Conservation (phyloP, 2,329 filamentous ascomycete species). For the Calonectria multiphialidica region DNA sequence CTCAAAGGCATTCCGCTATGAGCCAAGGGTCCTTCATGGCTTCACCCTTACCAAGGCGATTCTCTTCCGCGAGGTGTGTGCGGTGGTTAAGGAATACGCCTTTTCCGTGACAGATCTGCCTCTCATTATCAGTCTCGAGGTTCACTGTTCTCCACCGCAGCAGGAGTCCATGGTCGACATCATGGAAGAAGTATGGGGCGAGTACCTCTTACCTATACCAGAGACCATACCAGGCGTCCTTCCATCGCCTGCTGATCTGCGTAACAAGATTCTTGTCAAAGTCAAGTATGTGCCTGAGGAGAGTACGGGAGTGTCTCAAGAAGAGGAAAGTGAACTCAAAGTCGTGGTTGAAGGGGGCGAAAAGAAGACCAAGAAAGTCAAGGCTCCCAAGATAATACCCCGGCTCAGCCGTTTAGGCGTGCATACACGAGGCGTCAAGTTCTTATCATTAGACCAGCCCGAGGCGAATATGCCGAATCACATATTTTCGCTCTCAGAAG, state of each 20-base stretch:
- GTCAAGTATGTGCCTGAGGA: conserved; percentile 75
- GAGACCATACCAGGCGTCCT: conserved; percentile 63
- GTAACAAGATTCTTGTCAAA: conserved; percentile 85
- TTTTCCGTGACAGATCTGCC: conserved; percentile 85
- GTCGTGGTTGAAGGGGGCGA: conserved; percentile 28
- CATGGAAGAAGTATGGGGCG: conserved; percentile 86
- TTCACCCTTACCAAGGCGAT: conserved; percentile 95
- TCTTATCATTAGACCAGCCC: conserved; percentile 81
- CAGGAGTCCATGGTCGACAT: conserved; percentile 93
- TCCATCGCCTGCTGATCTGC: conserved; percentile 77
- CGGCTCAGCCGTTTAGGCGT: conserved; percentile 81
- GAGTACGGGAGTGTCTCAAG: conserved; percentile 48
- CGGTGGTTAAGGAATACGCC: conserved; percentile 81
- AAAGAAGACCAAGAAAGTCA: too few relatives aligned
- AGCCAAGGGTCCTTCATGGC: conserved; percentile 86
- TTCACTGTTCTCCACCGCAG: conserved; percentile 84
- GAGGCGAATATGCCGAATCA: conserved; percentile 74
- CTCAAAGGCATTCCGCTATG: conserved; percentile 55
- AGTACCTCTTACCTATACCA: conserved; percentile 72
- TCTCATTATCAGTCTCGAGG: conserved; percentile 93
- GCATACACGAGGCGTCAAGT: conserved; percentile 86
- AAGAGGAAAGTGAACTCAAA: conserved; percentile 66
- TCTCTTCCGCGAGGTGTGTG: conserved; percentile 87
- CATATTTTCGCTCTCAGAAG: conserved; percentile 77
- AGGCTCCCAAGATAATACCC: conserved; percentile 73